Conservation (phyloP, 495 filamentous ascomycete species). For the Recurvomyces mirabilis region DNA sequence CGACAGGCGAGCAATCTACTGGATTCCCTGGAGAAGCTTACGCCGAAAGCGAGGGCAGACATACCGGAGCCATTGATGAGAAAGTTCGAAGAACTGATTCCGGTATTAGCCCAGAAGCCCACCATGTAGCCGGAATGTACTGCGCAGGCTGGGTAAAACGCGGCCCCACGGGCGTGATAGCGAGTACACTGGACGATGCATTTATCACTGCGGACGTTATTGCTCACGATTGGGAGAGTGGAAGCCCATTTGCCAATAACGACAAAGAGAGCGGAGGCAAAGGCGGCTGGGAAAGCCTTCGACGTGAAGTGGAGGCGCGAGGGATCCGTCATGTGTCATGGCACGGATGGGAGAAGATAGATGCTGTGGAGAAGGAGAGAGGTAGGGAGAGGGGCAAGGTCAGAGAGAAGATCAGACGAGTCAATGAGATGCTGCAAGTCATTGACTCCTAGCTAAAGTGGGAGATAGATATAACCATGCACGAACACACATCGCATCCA, state of each 20-base stretch:
- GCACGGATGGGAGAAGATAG: constrained; percentile 79
- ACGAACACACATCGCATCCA: too few relatives aligned
- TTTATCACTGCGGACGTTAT: constrained; percentile 81
- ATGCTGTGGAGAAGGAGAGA: constrained; percentile 57
- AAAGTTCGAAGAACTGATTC: neutral
- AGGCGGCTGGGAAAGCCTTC: constrained; percentile 69
- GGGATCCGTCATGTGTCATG: constrained; percentile 56
- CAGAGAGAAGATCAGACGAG: constrained; percentile 71
- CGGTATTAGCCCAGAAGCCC: constrained; percentile 8
- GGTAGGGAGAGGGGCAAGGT: constrained; percentile 60
- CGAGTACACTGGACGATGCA: constrained; percentile 90
- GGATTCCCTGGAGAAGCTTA: constrained; percentile 19
- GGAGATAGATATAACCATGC: too few relatives aligned
- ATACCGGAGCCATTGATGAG: neutral
- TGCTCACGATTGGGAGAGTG: constrained; percentile 51
- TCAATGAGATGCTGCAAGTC: constrained; percentile 69
- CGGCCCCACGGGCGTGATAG: constrained; percentile 91
- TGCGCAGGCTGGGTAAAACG: constrained; percentile 95
- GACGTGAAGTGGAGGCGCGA: constrained; percentile 39
- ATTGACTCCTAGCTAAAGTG: constrained; percentile 30
- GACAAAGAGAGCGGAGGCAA: constrained; percentile 29
- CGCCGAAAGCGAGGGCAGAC: constrained; percentile 8
- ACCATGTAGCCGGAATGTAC: constrained; percentile 68
- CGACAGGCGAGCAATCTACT: neutral
- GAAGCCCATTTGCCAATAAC: constrained; percentile 23